Conservation (phyloP, 371 early-diverging fungal species). For the Hamiltosporidium tvaerminnensis region DNA sequence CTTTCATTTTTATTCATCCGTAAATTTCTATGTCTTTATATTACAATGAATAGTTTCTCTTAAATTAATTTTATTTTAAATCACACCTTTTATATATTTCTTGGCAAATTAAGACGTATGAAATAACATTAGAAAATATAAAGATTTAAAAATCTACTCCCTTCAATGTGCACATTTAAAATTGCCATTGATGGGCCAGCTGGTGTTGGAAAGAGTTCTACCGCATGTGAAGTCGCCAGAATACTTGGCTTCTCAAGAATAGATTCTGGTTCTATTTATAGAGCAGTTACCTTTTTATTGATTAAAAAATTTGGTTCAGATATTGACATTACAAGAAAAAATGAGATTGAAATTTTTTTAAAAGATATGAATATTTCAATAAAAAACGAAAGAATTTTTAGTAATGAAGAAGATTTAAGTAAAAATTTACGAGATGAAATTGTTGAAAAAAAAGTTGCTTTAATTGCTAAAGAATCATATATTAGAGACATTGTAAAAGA, state of each 20-base stretch:
- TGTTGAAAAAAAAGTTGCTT: constrained; percentile 58
- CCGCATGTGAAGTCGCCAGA: constrained; percentile 60
- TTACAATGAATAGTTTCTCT: too few relatives aligned
- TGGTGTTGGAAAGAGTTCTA: constrained; percentile 72
- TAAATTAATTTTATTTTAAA: too few relatives aligned
- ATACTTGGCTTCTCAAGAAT: constrained; percentile 62
- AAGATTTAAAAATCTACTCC: too few relatives aligned
- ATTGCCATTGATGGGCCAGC: constrained; percentile 80
- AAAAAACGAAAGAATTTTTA: constrained; percentile 12
- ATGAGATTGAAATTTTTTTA: constrained; percentile 3
- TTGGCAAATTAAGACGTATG: too few relatives aligned
- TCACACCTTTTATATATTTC: too few relatives aligned
- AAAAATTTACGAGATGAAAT: constrained; percentile 56
- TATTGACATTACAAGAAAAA: not conserved
- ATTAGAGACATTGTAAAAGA: constrained; percentile 58
- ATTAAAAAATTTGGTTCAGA: constrained; percentile 5
- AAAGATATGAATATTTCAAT: constrained; percentile 7
- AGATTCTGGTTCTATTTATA: constrained; percentile 59
- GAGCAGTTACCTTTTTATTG: constrained; percentile 52
- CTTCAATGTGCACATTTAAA: constrained; percentile 35
- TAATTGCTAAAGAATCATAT: constrained; percentile 58
- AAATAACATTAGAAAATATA: too few relatives aligned
- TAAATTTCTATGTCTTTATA: too few relatives aligned
- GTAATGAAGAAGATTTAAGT: constrained; percentile 57
- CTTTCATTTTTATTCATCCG: too few relatives aligned